A percentile compares a stretch with the other conserved stretches of the same genome.
Conservation (phyloP, 495 filamentous ascomycete species). For the Darksidea phi region DNA sequence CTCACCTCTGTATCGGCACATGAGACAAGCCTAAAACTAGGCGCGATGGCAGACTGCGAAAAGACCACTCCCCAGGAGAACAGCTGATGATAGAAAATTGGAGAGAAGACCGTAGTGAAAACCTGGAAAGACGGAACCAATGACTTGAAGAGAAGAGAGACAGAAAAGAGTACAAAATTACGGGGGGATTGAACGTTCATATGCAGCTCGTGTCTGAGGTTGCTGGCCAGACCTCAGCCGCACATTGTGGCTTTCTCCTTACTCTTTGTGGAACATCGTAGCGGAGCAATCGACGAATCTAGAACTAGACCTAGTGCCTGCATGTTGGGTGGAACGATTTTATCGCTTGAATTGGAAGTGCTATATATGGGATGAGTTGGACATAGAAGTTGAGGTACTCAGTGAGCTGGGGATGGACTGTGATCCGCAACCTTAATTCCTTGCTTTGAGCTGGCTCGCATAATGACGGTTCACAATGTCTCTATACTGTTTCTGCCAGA, state of each 20-base stretch:
- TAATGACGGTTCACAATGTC: no score
- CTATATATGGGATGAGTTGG: no score
- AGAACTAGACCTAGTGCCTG: background rate
- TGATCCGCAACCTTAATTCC: no score
- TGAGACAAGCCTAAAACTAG: background rate
- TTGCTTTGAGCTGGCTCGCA: no score
- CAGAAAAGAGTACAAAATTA: background rate
- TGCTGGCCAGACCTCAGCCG: conserved; percentile 26
- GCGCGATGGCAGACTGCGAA: background rate
- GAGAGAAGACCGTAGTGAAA: background rate
- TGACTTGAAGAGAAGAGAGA: conserved; percentile 5
- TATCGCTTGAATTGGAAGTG: no score
- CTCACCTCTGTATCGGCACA: background rate
- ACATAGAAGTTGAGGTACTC: no score
- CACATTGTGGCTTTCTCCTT: conserved; percentile 24
- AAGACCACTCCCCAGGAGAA: background rate
- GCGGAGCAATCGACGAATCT: conserved; percentile 1
- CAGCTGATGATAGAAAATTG: background rate
- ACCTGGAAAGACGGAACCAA: background rate
- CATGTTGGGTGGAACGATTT: background rate
- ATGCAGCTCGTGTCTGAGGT: conserved; percentile 1
- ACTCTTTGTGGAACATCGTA: conserved; percentile 13
- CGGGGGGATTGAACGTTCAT: background rate
- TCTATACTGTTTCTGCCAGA: no score
- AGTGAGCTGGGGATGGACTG: no score